A percentile compares a stretch with the other conserved stretches of the same genome.
These are phyloP conservation scores for Paecilomyces sp. DNA, from an alignment of 2,329 filamentous ascomycete genomes.

Conservation along the genomic window DNA sequence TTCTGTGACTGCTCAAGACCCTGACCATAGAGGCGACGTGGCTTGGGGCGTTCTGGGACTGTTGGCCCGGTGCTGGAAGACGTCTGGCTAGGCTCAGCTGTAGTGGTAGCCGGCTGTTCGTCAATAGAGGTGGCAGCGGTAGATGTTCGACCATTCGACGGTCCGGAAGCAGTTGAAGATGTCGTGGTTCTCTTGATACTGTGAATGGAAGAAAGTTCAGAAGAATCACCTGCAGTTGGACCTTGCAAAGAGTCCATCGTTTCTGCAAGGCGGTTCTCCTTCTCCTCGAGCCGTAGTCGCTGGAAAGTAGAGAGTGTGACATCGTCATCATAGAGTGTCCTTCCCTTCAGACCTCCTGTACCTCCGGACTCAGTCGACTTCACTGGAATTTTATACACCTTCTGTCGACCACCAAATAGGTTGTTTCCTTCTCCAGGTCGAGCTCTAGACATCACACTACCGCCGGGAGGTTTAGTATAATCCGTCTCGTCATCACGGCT, in stretches of 20 bases:
- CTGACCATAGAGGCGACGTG: conserved; percentile 73
- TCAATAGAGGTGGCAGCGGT: conserved; percentile 82
- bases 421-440: conserved; percentile 85
- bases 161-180: conserved; percentile 75
- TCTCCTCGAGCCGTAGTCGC: conserved; percentile 54
- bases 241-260: conserved; percentile 31
- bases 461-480: conserved; percentile 51
- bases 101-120: conserved; percentile 40
- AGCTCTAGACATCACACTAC: conserved; percentile 75
- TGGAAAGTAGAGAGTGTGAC: conserved; percentile 78
- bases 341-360: conserved; percentile 48
- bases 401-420: conserved; percentile 90
- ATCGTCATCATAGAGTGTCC: conserved; percentile 78
- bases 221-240: conserved; percentile 37
- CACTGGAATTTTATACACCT: conserved; percentile 78
- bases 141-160: conserved; percentile 64
- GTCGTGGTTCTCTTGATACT: conserved; percentile 67
- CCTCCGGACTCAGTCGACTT: conserved; percentile 34
- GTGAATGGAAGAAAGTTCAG: conserved; percentile 51
- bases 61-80: conserved; percentile 21
- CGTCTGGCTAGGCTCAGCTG: conserved; percentile 5
- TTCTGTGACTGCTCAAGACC: conserved; percentile 74
- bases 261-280: conserved; percentile 41
- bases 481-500: conserved; percentile 59
- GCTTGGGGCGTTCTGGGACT: conserved; percentile 58